Percentiles rank a stretch among this genome's conserved stretches.
Conservation (phyloP, 2,329 filamentous ascomycete species). For the Sporothrix variecibatus region DNA sequence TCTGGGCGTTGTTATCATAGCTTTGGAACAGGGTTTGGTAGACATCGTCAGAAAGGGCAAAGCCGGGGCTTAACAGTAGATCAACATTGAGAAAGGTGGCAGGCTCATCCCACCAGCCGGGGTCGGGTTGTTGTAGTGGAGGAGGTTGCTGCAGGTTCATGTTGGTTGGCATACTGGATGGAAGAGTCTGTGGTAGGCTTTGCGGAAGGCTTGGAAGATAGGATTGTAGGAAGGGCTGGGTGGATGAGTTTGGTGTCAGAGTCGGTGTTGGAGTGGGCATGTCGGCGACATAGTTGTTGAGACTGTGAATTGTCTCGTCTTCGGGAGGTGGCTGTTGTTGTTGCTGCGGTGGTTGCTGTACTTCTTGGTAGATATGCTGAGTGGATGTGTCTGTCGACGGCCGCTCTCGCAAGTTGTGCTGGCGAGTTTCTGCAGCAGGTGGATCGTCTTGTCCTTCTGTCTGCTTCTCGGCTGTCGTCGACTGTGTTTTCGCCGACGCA, state of each 20-base stretch:
- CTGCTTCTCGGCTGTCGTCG: not conserved
- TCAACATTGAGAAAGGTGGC: not conserved
- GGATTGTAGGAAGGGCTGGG: not conserved
- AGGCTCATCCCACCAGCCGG: slow-evolving; percentile 18
- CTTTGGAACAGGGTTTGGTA: not conserved
- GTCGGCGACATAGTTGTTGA: not conserved
- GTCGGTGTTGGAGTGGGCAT: not conserved
- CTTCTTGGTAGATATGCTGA: not conserved
- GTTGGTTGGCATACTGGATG: not conserved
- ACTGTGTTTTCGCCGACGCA: not conserved
- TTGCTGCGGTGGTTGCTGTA: not conserved
- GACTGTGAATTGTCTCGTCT: not conserved
- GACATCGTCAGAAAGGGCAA: slow-evolving; percentile 7
- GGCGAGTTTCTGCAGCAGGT: not conserved
- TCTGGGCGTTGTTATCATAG: not conserved
- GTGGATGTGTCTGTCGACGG: not conserved
- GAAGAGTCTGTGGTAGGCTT: not conserved
- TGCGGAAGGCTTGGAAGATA: not conserved
- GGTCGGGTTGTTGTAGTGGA: not conserved
- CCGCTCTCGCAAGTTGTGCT: not conserved
- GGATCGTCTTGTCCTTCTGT: not conserved
- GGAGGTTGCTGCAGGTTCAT: not conserved
- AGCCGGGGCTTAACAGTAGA: not conserved
- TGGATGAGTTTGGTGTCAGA: not conserved
- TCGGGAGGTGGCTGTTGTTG: not conserved